Base-by-base conservation (phyloP, 768 basidiomycete genomes). In the Auriculariales sp. region DNA sequence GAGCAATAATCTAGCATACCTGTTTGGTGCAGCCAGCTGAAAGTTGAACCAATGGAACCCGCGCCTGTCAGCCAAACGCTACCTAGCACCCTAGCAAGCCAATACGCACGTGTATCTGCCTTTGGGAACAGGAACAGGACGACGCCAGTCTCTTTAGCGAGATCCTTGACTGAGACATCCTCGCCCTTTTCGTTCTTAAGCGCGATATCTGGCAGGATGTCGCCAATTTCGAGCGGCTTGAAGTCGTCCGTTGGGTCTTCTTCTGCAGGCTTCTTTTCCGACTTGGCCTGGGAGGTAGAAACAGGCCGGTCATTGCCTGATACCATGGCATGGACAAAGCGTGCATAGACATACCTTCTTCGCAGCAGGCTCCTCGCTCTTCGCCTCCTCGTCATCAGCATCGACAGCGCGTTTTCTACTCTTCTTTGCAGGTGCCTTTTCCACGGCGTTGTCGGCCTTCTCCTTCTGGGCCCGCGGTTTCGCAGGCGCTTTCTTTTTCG, bases 1-100 rank as follows among this genome's bases (percentile, higher is more conserved):
- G n/a, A n/a, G n/a, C n/a, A n/a, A n/a, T n/a, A n/a, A n/a, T n/a
- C n/a, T n/a, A n/a, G n/a, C n/a, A n/a, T n/a, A n/a, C n/a, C n/a
- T n/a, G 92, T 30, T 68, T 81, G 3, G 91, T 97, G 67, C 93
- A 95, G 28, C 93, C 91, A 48, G 84, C 85, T 87, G 53, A 7
- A 47, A 19, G 15, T 7, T 2, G 22, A n/a, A 17, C 31, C 9
- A 32, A 15, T 7, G 31, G 31, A 32, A 32, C 9, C 7, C 7
- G 31, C 31, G 31, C 15, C 9, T 15, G 31, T 32, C 31, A 32
- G 31, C 31, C 35, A 4, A 7, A n/a, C 28, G 9, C n/a, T n/a
- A n/a, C n/a, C n/a, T 25, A 22, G 36, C 33, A 42, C 9, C 15
- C 49, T 52, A 49, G 11, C 27, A 36, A 34, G 52, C 50, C 45